Percentiles rank a stretch among this genome's conserved stretches.
Conservation (phyloP, 1,284 basidiomycete genomes). For the Gomphus bonarii region DNA sequence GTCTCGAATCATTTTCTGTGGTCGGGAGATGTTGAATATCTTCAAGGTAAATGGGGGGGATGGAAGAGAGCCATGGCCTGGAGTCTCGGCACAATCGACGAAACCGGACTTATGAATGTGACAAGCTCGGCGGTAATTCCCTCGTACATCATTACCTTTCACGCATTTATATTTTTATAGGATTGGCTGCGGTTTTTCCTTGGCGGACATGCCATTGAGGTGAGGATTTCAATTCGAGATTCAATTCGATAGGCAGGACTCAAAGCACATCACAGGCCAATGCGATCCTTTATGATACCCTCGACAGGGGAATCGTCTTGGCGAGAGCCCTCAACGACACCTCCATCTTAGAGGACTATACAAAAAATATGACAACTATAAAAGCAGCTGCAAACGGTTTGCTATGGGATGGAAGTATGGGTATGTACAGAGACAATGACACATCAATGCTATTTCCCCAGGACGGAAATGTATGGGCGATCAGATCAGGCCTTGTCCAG, state of each 20-base stretch:
- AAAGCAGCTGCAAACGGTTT: conserved; percentile 33
- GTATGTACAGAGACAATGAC: conserved; percentile 38
- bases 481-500: conserved; percentile 37
- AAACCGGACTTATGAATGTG: conserved; percentile 39
- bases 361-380: conserved; percentile 31
- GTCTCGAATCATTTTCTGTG: conserved; percentile 35
- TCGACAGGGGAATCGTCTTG: not conserved
- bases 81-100: conserved; percentile 33
- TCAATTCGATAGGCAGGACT: not conserved
- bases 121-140: conserved; percentile 24
- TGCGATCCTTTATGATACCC: conserved; percentile 4
- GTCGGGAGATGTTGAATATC: conserved; percentile 35
- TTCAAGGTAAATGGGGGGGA: conserved; percentile 36
- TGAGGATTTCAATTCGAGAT: not conserved
- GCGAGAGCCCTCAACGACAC: conserved; percentile 30
- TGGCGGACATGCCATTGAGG: conserved; percentile 1
- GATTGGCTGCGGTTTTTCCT: conserved; percentile 7
- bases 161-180: not conserved
- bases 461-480: conserved; percentile 40
- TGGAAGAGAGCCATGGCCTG: conserved; percentile 38
- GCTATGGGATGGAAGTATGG: conserved; percentile 32
- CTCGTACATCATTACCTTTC: not conserved
- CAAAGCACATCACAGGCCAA: not conserved
- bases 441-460: conserved; percentile 35
- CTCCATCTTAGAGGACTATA: conserved; percentile 24